Evolutionary conservation across 306 rosid species (phyloP).

Genomic region (Alnus rubra): DNA sequence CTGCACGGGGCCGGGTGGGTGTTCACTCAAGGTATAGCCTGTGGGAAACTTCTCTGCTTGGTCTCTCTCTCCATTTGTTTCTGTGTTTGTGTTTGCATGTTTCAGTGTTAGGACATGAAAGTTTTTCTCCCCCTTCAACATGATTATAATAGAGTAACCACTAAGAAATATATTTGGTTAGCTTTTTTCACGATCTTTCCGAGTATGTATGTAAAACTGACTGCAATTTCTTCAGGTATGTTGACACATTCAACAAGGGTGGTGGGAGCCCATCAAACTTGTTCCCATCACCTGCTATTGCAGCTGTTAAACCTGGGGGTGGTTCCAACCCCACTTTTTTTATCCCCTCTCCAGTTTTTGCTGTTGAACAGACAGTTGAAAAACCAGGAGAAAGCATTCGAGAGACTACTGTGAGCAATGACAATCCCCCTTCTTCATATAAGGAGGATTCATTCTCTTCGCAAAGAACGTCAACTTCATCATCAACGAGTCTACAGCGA

Average conservation of each 20-base stretch:
- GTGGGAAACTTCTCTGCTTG: slow-evolving; percentile 2
- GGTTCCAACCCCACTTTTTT: slow-evolving; percentile 75
- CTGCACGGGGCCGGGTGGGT: slow-evolving; percentile 79
- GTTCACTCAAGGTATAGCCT: slow-evolving; percentile 73
- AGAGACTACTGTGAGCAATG: slow-evolving; percentile 43
- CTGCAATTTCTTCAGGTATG: slow-evolving; percentile 54
- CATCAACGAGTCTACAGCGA: slow-evolving; percentile 47
- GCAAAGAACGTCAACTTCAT: background rate
- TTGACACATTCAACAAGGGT: slow-evolving; percentile 88
- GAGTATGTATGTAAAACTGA: background rate
- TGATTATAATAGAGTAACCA: background rate
- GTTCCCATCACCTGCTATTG: slow-evolving; percentile 67
- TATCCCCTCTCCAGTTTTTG: slow-evolving; percentile 56
- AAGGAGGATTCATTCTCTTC: slow-evolving; percentile 45
- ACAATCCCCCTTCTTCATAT: slow-evolving; percentile 50
- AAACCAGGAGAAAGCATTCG: slow-evolving; percentile 56
- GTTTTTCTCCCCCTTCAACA: background rate
- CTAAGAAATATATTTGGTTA: background rate
- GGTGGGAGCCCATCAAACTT: slow-evolving; percentile 63
- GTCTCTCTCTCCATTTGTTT: background rate
- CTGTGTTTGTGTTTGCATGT: background rate
- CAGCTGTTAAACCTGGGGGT: slow-evolving; percentile 60
- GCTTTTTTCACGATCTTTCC: background rate
- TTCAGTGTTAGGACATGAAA: background rate
- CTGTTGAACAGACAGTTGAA: slow-evolving; percentile 54